phyloP scores from a whole-genome alignment of 352 stramenopile species.

The Phytopythium aichiense region DNA sequence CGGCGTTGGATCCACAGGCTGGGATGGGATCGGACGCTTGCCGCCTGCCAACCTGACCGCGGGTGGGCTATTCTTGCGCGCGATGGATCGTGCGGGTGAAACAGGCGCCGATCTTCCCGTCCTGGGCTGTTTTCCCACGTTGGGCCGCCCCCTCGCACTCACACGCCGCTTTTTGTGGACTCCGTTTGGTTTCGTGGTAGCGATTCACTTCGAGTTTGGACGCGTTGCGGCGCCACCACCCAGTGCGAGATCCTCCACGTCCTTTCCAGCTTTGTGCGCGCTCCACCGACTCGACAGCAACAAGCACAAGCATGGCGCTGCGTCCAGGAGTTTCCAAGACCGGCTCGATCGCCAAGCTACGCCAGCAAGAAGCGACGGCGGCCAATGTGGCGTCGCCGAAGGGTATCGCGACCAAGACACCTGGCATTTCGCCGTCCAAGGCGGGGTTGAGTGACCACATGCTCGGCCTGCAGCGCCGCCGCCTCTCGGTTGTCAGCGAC shows the following conservation, averaged over 20 bases:
- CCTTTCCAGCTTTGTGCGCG: not conserved
- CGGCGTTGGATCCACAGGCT: not conserved
- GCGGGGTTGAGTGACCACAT: constrained; percentile 43
- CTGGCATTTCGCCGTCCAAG: constrained; percentile 31
- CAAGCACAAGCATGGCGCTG: constrained; percentile 36
- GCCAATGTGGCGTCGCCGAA: constrained; percentile 78
- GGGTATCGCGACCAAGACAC: constrained; percentile 74
- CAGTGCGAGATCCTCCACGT: not conserved
- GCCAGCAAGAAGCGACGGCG: constrained; percentile 52
- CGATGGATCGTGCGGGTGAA: not conserved
- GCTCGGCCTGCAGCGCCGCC: constrained; percentile 56
- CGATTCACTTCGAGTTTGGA: constrained; percentile 6
- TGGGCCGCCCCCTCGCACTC: not conserved
- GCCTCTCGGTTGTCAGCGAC: constrained; percentile 72
- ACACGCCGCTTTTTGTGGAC: not conserved
- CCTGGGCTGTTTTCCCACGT: not conserved
- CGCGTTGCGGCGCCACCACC: not conserved
- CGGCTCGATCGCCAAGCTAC: constrained; percentile 50
- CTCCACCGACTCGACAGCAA: constrained; percentile 6
- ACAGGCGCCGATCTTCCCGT: not conserved
- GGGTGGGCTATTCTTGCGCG: not conserved
- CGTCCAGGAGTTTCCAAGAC: constrained; percentile 32
- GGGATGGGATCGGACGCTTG: not conserved
- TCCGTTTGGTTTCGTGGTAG: constrained; percentile 1
- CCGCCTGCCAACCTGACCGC: not conserved